Percentiles rank a stretch among this genome's conserved stretches.
These are phyloP conservation scores for Durio zibethinus DNA, from an alignment of 345 rosid genomes.

Conservation along the genomic window DNA sequence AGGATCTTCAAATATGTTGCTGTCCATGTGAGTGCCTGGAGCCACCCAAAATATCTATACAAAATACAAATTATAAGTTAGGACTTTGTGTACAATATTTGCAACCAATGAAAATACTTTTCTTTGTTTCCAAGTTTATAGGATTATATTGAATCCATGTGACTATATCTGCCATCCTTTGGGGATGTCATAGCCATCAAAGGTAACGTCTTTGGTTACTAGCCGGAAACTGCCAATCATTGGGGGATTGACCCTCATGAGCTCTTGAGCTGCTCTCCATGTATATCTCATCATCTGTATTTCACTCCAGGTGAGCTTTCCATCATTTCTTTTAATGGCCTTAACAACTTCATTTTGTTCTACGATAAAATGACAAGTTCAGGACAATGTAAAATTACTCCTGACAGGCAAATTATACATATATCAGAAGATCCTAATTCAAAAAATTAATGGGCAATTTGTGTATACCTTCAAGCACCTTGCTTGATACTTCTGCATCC, in stretches of 20 bases:
- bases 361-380: background rate
- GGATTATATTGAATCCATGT: background rate
- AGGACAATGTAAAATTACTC: background rate
- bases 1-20: conserved; percentile 8
- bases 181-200: conserved; percentile 8
- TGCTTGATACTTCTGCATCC: background rate
- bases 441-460: background rate
- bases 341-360: conserved; percentile 9
- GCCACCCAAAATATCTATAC: conserved; percentile 15
- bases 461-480: conserved; percentile 6
- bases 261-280: conserved; percentile 17
- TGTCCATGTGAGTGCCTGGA: conserved; percentile 14
- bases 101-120: background rate
- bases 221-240: conserved; percentile 14
- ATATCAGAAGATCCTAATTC: background rate
- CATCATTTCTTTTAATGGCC: background rate
- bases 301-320: conserved; percentile 9
- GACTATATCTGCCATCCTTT: conserved; percentile 9
- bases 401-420: background rate
- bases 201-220: conserved; percentile 2
- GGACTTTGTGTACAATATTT: background rate
- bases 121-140: background rate
- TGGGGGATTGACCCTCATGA: conserved; percentile 14
- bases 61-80: background rate
- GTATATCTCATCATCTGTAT: conserved; percentile 14